phyloP scores from a whole-genome alignment of 129 eudicot species.

The Glebionis coronaria region DNA sequence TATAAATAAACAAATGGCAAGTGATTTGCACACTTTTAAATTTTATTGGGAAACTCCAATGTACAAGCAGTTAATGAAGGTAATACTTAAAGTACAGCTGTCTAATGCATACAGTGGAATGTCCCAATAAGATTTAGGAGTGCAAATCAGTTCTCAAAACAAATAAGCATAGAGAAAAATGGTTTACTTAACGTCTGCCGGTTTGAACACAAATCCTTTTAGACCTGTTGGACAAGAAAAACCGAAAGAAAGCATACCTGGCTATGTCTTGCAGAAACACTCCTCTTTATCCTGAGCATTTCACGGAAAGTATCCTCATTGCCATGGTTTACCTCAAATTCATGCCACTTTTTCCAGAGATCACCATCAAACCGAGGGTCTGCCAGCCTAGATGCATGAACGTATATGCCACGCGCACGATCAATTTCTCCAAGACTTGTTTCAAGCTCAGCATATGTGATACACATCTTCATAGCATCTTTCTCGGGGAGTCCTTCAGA shows the following conservation, averaged over 20 bases:
- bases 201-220: too few relatives aligned
- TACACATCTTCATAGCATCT: conserved; percentile 81
- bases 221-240: neutral
- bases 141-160: too few relatives aligned
- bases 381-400: conserved; percentile 68
- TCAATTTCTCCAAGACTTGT: conserved; percentile 94
- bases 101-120: too few relatives aligned
- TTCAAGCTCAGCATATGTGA: conserved; percentile 91
- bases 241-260: conserved; percentile 42
- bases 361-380: conserved; percentile 76
- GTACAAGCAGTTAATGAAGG: too few relatives aligned
- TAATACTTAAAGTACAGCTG: too few relatives aligned
- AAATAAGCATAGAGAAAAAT: too few relatives aligned
- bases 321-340: conserved; percentile 93
- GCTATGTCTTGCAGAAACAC: conserved; percentile 90
- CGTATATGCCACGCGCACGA: conserved; percentile 67
- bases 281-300: conserved; percentile 88
- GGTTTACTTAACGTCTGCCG: too few relatives aligned
- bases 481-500: conserved; percentile 88
- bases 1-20: too few relatives aligned
- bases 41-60: too few relatives aligned
- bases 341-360: conserved; percentile 89
- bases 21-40: too few relatives aligned
- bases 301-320: conserved; percentile 94
- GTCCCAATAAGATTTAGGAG: too few relatives aligned